Percentiles rank a stretch among this genome's conserved stretches.
phyloP scores from a whole-genome alignment of 2,329 filamentous ascomycete species.

The Alternaria arbusti region DNA sequence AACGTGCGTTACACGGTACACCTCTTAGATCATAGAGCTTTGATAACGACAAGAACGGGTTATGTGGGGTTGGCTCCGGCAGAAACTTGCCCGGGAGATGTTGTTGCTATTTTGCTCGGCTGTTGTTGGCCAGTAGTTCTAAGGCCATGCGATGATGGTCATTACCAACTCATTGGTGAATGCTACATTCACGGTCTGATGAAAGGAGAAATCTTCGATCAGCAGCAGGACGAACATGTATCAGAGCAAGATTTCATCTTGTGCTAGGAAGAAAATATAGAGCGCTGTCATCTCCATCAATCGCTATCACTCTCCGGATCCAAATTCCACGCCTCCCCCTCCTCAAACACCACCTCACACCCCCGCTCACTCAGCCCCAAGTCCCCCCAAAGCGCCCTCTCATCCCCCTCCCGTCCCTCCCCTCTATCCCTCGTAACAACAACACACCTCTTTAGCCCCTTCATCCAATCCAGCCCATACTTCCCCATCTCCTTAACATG shows the following conservation, averaged over 20 bases:
- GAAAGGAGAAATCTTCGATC: background rate
- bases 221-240: background rate
- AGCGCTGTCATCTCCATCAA: no score
- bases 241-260: background rate
- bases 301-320: no score
- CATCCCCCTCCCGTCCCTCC: no score
- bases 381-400: no score
- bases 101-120: background rate
- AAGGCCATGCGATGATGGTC: background rate
- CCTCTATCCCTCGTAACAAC: no score
- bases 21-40: background rate
- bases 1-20: no score
- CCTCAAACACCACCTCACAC: no score
- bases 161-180: background rate
- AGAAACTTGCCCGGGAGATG: background rate
- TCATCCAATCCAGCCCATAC: no score
- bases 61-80: background rate
- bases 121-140: background rate
- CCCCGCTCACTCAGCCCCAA: no score
- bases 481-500: no score
- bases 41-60: background rate
- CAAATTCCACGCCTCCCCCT: no score
- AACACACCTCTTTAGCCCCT: no score
- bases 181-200: background rate
- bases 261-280: background rate